phyloP scores from a whole-genome alignment of 2,329 filamentous ascomycete genomes.

The Cyphellophora attinorum region DNA sequence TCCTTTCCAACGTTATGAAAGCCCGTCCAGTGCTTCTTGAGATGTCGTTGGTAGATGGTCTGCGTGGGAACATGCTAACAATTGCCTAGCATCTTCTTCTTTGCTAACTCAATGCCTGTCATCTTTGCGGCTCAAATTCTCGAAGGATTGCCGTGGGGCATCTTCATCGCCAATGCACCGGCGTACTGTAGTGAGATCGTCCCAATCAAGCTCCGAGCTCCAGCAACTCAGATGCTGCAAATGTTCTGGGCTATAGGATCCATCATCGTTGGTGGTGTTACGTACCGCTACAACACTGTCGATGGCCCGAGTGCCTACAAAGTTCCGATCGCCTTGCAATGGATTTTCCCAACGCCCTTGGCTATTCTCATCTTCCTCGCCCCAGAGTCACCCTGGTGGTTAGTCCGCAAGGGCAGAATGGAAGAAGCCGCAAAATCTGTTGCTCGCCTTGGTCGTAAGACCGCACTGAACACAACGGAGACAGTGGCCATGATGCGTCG shows the following conservation, averaged over 20 bases:
- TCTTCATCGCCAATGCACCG: conserved; percentile 56
- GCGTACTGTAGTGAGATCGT: conserved; percentile 55
- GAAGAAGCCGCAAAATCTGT: conserved; percentile 36
- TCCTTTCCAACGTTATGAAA: too few relatives aligned
- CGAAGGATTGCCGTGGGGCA: conserved; percentile 54
- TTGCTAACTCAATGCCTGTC: conserved; percentile 30
- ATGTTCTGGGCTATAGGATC: conserved; percentile 56
- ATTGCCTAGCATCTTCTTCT: too few relatives aligned
- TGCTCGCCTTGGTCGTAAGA: conserved; percentile 35
- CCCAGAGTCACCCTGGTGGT: conserved; percentile 45
- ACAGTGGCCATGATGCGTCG: conserved; percentile 23
- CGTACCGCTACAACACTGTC: conserved; percentile 41
- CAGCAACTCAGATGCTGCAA: conserved; percentile 52
- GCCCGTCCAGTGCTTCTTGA: too few relatives aligned
- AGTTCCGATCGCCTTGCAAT: conserved; percentile 40
- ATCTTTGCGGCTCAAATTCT: conserved; percentile 47
- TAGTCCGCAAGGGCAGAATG: conserved; percentile 37
- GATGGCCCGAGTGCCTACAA: conserved; percentile 20
- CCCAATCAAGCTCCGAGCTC: conserved; percentile 46
- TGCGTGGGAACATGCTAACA: too few relatives aligned
- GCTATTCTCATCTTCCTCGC: conserved; percentile 41
- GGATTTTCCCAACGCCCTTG: conserved; percentile 47
- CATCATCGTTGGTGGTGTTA: conserved; percentile 50
- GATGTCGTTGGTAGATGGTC: too few relatives aligned
- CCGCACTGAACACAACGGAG: conserved; percentile 11